These are phyloP conservation scores for Chlamydomonas reinhardtii DNA, from an alignment of 163 green algal genomes.

Conservation along the genomic window DNA sequence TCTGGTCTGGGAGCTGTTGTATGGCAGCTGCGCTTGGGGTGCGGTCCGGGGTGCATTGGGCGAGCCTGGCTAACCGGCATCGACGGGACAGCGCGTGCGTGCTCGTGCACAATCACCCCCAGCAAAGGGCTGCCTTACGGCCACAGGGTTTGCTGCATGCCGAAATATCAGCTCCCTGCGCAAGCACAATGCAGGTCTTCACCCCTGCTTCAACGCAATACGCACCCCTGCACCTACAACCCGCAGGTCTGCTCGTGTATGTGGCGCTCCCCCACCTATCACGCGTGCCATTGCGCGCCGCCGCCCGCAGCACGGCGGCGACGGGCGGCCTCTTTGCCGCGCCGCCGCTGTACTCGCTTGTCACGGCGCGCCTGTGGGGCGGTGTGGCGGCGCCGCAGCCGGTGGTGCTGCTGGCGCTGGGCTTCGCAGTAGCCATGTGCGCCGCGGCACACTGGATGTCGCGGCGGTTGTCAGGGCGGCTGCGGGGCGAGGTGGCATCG, in stretches of 20 bases:
- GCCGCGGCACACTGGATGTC: neutral
- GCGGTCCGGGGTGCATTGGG: too few relatives aligned
- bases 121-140: too few relatives aligned
- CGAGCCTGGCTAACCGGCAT: too few relatives aligned
- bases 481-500: neutral
- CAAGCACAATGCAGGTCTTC: too few relatives aligned
- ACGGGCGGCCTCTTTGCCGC: neutral
- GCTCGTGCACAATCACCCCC: too few relatives aligned
- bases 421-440: constrained; percentile 18
- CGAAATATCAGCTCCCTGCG: too few relatives aligned
- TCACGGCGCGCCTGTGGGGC: neutral
- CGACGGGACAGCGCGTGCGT: too few relatives aligned
- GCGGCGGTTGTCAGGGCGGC: neutral
- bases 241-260: constrained; percentile 15
- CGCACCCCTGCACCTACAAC: neutral
- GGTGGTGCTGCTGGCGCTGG: constrained; percentile 14
- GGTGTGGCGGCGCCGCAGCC: neutral
- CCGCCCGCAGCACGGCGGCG: neutral
- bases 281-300: neutral
- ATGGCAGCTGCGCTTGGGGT: too few relatives aligned
- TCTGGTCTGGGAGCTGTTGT: too few relatives aligned
- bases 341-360: neutral
- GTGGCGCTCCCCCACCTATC: neutral
- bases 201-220: neutral
- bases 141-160: too few relatives aligned